phyloP scores from a whole-genome alignment of 2,329 filamentous ascomycete genomes.

The Penicillium sp. region DNA sequence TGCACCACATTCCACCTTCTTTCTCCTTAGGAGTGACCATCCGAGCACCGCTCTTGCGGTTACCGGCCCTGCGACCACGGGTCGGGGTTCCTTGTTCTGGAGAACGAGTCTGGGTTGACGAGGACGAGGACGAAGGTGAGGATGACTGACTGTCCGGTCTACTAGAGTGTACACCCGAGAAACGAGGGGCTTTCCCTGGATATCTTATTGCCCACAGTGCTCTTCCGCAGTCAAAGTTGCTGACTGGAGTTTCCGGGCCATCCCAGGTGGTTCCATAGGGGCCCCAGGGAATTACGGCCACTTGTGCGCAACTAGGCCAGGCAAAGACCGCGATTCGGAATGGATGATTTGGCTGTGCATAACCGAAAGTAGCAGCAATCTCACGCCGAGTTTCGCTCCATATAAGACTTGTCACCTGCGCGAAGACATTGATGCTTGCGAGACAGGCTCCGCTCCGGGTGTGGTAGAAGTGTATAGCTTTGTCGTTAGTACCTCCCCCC shows the following conservation, averaged over 20 bases:
- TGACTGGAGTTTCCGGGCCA: conserved; percentile 21
- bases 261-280: conserved; percentile 46
- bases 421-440: conserved; percentile 85
- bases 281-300: conserved; percentile 81
- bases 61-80: conserved; percentile 12
- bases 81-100: not conserved
- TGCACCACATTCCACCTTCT: conserved; percentile 55
- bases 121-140: conserved; percentile 10
- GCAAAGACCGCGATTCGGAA: conserved; percentile 88
- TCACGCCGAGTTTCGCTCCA: conserved; percentile 85
- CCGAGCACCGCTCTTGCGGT: conserved; percentile 19
- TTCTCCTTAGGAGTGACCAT: conserved; percentile 36
- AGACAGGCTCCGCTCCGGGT: conserved; percentile 76
- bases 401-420: conserved; percentile 88
- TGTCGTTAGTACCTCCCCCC: conserved; percentile 89
- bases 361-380: conserved; percentile 91
- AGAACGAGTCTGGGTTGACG: not conserved
- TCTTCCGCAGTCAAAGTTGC: conserved; percentile 39
- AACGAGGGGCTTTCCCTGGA: conserved; percentile 58
- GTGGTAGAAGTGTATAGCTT: conserved; percentile 94
- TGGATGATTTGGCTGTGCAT: conserved; percentile 83
- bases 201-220: conserved; percentile 88
- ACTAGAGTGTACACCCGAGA: conserved; percentile 7
- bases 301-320: conserved; percentile 86
- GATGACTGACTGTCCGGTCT: conserved; percentile 10